A percentile compares a stretch with the other conserved stretches of the same genome.
phyloP scores from a whole-genome alignment of 192 early-diverging fungal genomes.

The Globomyces pollinis-pini region DNA sequence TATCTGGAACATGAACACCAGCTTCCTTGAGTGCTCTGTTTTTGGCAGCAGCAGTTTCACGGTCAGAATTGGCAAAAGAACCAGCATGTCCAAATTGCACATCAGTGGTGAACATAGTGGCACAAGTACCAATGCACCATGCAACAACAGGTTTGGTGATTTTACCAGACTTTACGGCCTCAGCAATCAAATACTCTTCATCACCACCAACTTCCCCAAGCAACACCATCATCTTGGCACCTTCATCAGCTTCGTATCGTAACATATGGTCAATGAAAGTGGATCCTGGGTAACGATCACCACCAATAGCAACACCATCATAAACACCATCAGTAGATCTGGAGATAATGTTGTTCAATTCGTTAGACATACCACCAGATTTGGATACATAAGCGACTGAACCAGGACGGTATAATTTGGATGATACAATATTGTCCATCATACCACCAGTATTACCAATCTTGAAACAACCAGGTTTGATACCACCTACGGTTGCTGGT shows the following conservation, averaged over 20 bases:
- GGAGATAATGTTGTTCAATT: slow-evolving; percentile 98
- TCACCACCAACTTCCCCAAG: slow-evolving; percentile 97
- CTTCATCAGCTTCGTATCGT: slow-evolving; percentile 87
- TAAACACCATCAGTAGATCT: slow-evolving; percentile 95
- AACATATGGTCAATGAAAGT: slow-evolving; percentile 98
- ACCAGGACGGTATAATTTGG: slow-evolving; percentile 93
- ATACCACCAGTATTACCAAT: slow-evolving; percentile 99
- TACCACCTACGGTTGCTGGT: slow-evolving; percentile 97
- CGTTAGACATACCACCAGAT: slow-evolving; percentile 99
- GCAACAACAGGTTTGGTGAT: slow-evolving; percentile 99
- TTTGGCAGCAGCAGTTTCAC: slow-evolving; percentile 96
- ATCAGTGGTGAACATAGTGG: slow-evolving; percentile 97
- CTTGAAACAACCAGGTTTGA: slow-evolving; percentile 99
- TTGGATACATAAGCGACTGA: slow-evolving; percentile 98
- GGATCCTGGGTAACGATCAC: slow-evolving; percentile 96
- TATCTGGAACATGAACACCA: slow-evolving; percentile 87
- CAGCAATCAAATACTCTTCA: slow-evolving; percentile 91
- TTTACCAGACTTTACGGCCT: slow-evolving; percentile 76
- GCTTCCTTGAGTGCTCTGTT: slow-evolving; percentile 77
- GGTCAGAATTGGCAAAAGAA: slow-evolving; percentile 88
- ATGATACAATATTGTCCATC: slow-evolving; percentile 99
- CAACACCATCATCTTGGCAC: slow-evolving; percentile 88
- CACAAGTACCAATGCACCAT: slow-evolving; percentile 99
- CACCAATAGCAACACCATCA: slow-evolving; percentile 98
- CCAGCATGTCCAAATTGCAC: slow-evolving; percentile 99